Evolutionary conservation across 352 stramenopile species (phyloP), one percentile per base, ranked within the genome.

Genomic region (Peronosclerospora sorghi): DNA sequence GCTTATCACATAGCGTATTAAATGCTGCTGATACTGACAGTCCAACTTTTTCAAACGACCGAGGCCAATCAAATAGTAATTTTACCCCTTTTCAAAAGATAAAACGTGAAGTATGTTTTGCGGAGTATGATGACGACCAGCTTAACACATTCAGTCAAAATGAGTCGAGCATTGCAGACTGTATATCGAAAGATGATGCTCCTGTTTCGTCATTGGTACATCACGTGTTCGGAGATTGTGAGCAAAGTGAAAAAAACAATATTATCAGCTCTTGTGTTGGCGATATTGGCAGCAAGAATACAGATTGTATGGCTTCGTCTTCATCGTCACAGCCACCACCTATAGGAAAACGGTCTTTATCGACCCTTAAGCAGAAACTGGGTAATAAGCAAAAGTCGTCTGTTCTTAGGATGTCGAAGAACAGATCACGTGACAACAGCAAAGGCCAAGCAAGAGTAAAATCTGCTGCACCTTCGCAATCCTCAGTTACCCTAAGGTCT

Each of bases 141-240:
- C n/a, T n/a, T n/a, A n/a, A n/a, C n/a, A n/a, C n/a, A n/a, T n/a
- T n/a, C 28, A 30, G 15, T 45, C 34, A 29, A 15, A 35, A 26
- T 14, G 41, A 36, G 15, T n/a, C 14, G 18, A 8, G 18, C 20
- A 32, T 18, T 35, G 6, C 14, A 10, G 19, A 27, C 41, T 19
- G 14, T 13, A 14, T 38, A n/a, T 21, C 4, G 32, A 39, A 51
- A 15, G 32, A 28, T 0, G 44, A 66, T 41, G 55, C 51, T 15
- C 58, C 65, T 27, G 60, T 80, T 12, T 82, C 71, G 10, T 68
- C 60, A 10, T 44, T 83, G 8, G 66, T 82, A n/a, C 65, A 78
- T 43, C 59, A 79, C 42, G 51, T 80, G n/a, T 80, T 84, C 41
- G 61, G 55, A 35, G 45, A 54, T 3, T 24, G 17, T 19, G 44